Conservation (phyloP, 1,284 basidiomycete species). For the Earliella scabrosa region DNA sequence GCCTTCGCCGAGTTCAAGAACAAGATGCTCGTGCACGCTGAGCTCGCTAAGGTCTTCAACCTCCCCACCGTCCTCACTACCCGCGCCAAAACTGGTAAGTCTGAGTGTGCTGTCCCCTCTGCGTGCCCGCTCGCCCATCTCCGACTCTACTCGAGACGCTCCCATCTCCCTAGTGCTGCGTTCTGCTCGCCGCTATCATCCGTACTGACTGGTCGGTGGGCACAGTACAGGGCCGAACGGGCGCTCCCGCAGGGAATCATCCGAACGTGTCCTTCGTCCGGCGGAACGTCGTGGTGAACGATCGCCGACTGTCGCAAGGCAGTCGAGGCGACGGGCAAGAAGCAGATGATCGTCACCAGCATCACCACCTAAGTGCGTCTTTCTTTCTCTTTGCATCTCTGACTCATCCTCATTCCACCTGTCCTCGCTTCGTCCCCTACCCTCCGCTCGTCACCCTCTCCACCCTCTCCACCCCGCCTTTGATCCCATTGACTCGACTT, state of each 20-base stretch:
- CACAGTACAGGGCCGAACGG: slow-evolving; percentile 57
- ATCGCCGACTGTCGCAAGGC: slow-evolving; percentile 49
- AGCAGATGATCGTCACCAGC: slow-evolving; percentile 50
- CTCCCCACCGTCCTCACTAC: slow-evolving; percentile 50
- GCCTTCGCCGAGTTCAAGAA: slow-evolving; percentile 43
- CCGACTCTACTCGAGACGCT: no score
- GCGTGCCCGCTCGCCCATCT: no score
- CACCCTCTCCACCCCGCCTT: no score
- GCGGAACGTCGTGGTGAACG: slow-evolving; percentile 50
- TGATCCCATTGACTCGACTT: no score
- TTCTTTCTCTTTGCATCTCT: no score
- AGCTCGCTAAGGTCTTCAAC: slow-evolving; percentile 46
- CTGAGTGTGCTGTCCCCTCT: no score
- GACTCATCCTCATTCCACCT: no score
- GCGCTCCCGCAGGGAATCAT: slow-evolving; percentile 47
- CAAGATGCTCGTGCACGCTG: slow-evolving; percentile 50
- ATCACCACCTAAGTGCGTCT: slow-evolving; percentile 53
- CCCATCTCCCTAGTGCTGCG: no score
- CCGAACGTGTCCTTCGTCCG: slow-evolving; percentile 47
- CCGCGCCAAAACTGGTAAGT: slow-evolving; percentile 47
- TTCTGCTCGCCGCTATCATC: no score
- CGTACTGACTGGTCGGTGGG: no score
- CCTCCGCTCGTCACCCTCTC: no score
- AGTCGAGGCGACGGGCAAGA: slow-evolving; percentile 51
- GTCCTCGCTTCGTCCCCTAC: no score